A percentile compares a stretch with the other conserved stretches of the same genome.
Evolutionary conservation across 1,284 basidiomycete genomes (phyloP).

Genomic region (Porodaedalea pini): DNA sequence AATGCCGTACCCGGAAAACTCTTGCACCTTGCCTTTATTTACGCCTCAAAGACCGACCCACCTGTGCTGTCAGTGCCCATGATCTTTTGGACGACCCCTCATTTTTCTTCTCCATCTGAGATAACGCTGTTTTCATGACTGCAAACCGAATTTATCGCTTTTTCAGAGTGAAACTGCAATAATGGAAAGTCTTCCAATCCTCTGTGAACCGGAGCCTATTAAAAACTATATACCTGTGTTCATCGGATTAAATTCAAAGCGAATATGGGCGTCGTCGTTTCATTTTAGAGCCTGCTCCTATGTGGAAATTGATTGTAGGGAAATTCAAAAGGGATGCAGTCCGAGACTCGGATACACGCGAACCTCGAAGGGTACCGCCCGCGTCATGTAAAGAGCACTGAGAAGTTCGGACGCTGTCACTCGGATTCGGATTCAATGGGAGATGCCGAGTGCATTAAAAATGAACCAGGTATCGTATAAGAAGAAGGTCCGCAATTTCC

Average conservation of each 20-base stretch:
- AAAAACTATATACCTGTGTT: not conserved
- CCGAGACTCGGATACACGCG: not conserved
- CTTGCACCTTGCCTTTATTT: conserved; percentile 1
- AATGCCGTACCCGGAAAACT: not conserved
- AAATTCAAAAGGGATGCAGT: not conserved
- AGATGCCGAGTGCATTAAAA: not conserved
- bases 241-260: not conserved
- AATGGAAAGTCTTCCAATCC: not conserved
- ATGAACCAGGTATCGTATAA: not conserved
- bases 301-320: not conserved
- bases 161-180: too few species aligned
- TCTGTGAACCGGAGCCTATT: not conserved
- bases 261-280: not conserved
- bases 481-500: not conserved
- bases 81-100: not conserved
- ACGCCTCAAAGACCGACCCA: conserved; percentile 3
- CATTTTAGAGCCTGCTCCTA: not conserved
- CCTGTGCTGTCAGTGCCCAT: not conserved
- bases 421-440: not conserved
- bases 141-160: not conserved
- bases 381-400: not conserved
- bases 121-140: not conserved
- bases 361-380: not conserved
- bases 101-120: not conserved
- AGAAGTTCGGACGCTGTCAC: not conserved